A percentile compares a stretch with the other conserved stretches of the same genome.
Conservation (phyloP, 2,329 filamentous ascomycete species). For the Penicillium sp. region DNA sequence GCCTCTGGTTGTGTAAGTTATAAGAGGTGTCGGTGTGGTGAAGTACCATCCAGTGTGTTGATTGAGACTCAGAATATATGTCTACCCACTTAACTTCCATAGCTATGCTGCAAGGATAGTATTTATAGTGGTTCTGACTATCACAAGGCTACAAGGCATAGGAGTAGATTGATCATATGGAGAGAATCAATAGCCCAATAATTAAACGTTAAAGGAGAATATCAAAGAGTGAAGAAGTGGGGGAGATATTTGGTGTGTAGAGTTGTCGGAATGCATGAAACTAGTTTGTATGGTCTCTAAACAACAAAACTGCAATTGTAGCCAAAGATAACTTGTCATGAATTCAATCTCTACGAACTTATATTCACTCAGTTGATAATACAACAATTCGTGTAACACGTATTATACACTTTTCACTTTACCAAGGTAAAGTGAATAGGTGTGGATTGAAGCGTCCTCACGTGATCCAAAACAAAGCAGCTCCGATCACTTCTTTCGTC, state of each 20-base stretch:
- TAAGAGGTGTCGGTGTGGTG: too few relatives aligned
- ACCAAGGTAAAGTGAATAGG: not conserved
- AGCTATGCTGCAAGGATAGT: too few relatives aligned
- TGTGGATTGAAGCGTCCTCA: slow-evolving; percentile 4
- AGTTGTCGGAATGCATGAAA: not conserved
- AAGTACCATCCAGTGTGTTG: too few relatives aligned
- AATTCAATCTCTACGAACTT: not conserved
- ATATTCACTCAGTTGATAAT: not conserved
- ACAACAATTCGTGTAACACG: not conserved
- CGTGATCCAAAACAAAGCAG: slow-evolving; percentile 27
- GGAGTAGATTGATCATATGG: too few relatives aligned
- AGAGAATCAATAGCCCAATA: not conserved
- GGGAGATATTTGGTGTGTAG: not conserved
- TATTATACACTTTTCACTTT: not conserved
- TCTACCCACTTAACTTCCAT: too few relatives aligned
- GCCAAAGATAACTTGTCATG: not conserved
- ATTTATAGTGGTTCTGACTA: too few relatives aligned
- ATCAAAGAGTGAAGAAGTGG: not conserved
- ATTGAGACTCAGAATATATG: too few relatives aligned
- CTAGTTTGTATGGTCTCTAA: not conserved
- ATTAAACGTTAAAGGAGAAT: not conserved
- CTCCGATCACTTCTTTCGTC: slow-evolving; percentile 21
- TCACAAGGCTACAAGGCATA: too few relatives aligned
- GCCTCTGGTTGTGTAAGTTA: too few relatives aligned
- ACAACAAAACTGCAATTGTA: not conserved